Percentiles rank a stretch among this genome's conserved stretches.
Evolutionary conservation across 345 rosid species (phyloP).

Genomic region (Ceriops tagal): DNA sequence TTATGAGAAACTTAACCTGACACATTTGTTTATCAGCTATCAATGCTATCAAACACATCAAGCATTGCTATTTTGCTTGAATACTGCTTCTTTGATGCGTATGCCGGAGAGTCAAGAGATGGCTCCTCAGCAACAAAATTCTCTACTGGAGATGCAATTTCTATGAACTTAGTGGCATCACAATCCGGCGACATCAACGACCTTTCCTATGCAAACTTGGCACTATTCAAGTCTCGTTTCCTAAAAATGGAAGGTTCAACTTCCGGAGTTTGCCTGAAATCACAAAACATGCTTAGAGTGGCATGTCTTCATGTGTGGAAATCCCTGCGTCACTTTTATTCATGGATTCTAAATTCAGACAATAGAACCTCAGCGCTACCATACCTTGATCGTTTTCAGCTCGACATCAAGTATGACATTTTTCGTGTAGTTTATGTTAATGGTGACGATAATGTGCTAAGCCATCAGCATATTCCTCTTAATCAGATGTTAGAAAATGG

Average conservation of each 20-base stretch:
- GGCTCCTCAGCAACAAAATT: slow-evolving; percentile 40
- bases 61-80: slow-evolving; percentile 44
- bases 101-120: slow-evolving; percentile 51
- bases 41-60: slow-evolving; percentile 33
- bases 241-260: slow-evolving; percentile 44
- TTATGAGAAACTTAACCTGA: not conserved
- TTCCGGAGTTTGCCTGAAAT: slow-evolving; percentile 47
- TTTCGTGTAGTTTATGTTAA: slow-evolving; percentile 46
- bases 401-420: slow-evolving; percentile 41
- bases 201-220: slow-evolving; percentile 42
- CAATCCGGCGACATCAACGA: slow-evolving; percentile 22
- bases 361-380: slow-evolving; percentile 24
- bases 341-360: slow-evolving; percentile 47
- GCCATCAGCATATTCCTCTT: slow-evolving; percentile 2
- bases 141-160: slow-evolving; percentile 44
- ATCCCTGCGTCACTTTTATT: slow-evolving; percentile 42
- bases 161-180: slow-evolving; percentile 20
- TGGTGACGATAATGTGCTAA: slow-evolving; percentile 13
- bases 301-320: slow-evolving; percentile 42
- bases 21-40: slow-evolving; percentile 23
- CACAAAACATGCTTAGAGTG: slow-evolving; percentile 30
- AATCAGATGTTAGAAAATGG: slow-evolving; percentile 12
- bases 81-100: slow-evolving; percentile 44
- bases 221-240: slow-evolving; percentile 41
- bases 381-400: slow-evolving; percentile 29